Conservation (phyloP, 2,329 filamentous ascomycete species). For the Penicillium vulpinum region DNA sequence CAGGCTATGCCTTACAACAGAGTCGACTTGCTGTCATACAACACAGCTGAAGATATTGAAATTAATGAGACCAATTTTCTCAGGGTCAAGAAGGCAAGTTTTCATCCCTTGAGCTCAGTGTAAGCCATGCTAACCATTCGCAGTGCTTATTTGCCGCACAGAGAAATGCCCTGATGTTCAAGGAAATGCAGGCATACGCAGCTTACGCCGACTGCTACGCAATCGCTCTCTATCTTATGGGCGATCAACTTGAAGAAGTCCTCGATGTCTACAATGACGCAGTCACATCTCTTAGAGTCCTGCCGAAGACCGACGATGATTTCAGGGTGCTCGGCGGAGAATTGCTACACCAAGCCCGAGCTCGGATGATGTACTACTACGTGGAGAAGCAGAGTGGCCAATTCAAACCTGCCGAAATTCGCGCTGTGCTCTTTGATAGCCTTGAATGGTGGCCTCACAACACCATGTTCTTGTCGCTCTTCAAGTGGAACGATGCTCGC, state of each 20-base stretch:
- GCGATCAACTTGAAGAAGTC: constrained; percentile 33
- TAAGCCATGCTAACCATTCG: constrained; percentile 50
- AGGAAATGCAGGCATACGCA: constrained; percentile 51
- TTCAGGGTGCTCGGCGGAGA: constrained; percentile 51
- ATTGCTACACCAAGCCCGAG: constrained; percentile 66
- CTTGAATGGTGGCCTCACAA: constrained; percentile 70
- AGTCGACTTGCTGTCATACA: constrained; percentile 34
- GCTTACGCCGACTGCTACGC: constrained; percentile 62
- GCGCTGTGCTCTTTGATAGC: constrained; percentile 61
- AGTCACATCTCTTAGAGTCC: constrained; percentile 44
- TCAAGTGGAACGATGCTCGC: constrained; percentile 71
- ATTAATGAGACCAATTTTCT: constrained; percentile 38
- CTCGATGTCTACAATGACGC: constrained; percentile 46
- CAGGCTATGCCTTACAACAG: constrained; percentile 40
- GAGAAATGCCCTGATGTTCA: constrained; percentile 57
- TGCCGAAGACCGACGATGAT: constrained; percentile 40
- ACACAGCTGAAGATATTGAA: constrained; percentile 8
- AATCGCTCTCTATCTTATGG: constrained; percentile 67
- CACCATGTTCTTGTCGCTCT: constrained; percentile 70
- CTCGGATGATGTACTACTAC: constrained; percentile 67
- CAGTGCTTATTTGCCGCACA: constrained; percentile 56
- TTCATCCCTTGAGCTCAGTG: constrained; percentile 2
- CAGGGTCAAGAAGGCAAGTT: constrained; percentile 43
- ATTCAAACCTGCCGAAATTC: constrained; percentile 67
- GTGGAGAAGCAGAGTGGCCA: constrained; percentile 57